phyloP scores from a whole-genome alignment of 1,284 basidiomycete genomes.

The Pseudozyma flocculosa region DNA sequence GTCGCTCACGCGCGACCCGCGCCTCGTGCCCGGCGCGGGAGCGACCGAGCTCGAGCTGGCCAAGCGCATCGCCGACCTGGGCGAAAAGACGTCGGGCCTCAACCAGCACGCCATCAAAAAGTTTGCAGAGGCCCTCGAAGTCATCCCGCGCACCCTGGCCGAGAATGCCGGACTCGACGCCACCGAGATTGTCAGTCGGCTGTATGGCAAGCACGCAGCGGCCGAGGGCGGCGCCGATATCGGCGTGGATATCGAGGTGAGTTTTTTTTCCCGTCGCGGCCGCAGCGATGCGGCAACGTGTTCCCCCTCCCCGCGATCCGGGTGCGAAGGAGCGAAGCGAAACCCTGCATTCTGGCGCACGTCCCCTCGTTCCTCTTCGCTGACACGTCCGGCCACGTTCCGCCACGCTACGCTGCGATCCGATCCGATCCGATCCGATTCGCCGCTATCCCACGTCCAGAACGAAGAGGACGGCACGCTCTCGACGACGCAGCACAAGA shows the following conservation, averaged over 20 bases:
- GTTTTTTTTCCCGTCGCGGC: too few species aligned
- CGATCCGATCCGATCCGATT: too few species aligned
- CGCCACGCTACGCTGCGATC: too few species aligned
- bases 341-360: too few species aligned
- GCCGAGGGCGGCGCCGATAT: slow-evolving; percentile 62
- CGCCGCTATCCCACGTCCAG: too few species aligned
- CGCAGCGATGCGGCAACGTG: too few species aligned
- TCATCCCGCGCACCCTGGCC: slow-evolving; percentile 87
- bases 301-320: too few species aligned
- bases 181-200: slow-evolving; percentile 81
- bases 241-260: slow-evolving; percentile 84
- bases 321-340: too few species aligned
- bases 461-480: slow-evolving; percentile 43
- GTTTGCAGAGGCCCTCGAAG: slow-evolving; percentile 86
- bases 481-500: slow-evolving; percentile 30
- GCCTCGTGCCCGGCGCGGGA: slow-evolving; percentile 91
- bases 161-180: slow-evolving; percentile 95
- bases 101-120: slow-evolving; percentile 91
- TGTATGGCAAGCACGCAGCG: slow-evolving; percentile 84
- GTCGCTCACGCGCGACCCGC: slow-evolving; percentile 81
- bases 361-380: too few species aligned
- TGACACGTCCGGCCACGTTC: too few species aligned
- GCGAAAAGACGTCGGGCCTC: slow-evolving; percentile 83
- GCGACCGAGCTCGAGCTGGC: slow-evolving; percentile 90
- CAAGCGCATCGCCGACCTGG: slow-evolving; percentile 78